These are phyloP conservation scores for Eruca vesicaria DNA, from an alignment of 441 rosid genomes.

Conservation along the genomic window DNA sequence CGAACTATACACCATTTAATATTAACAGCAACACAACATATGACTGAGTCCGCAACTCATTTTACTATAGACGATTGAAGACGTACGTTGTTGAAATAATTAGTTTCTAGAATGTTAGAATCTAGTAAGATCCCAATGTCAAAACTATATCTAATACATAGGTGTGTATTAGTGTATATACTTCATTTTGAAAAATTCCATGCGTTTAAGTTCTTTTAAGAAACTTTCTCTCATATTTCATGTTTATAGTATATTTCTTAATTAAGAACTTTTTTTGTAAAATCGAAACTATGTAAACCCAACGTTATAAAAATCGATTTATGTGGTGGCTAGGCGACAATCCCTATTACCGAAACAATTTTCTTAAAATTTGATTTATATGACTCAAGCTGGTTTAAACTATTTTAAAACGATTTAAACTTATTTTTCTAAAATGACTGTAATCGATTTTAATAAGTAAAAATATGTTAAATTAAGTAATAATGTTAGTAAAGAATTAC, in stretches of 20 bases:
- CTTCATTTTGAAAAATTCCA: background rate
- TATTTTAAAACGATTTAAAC: no score
- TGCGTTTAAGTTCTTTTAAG: background rate
- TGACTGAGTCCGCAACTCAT: background rate
- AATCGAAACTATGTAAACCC: background rate
- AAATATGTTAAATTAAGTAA: no score
- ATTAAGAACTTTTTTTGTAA: background rate
- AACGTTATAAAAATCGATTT: no score
- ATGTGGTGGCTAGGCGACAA: no score
- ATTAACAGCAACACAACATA: background rate
- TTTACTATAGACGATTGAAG: background rate
- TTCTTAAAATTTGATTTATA: no score
- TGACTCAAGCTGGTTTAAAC: no score
- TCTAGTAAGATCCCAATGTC: background rate
- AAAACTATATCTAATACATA: background rate
- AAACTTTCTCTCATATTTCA: background rate
- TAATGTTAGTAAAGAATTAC: no score
- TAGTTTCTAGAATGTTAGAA: background rate
- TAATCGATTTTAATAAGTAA: no score
- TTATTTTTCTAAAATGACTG: no score
- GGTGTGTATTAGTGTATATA: background rate
- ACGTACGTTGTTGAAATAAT: background rate
- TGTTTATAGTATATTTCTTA: background rate
- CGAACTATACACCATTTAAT: background rate
- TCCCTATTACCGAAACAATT: no score